Conservation (phyloP, 495 filamentous ascomycete species). For the Penicillium subrubescens region DNA sequence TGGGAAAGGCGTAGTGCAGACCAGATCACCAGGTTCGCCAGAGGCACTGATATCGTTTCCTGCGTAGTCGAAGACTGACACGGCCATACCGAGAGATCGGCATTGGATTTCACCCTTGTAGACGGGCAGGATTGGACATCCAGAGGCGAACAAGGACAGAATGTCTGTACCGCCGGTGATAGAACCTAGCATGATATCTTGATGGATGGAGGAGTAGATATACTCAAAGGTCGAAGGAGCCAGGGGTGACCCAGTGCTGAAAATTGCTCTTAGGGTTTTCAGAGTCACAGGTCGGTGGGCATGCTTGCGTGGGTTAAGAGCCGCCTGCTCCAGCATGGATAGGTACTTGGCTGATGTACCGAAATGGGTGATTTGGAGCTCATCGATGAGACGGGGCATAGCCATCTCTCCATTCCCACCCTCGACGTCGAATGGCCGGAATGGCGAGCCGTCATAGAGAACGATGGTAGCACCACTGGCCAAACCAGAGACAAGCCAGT, state of each 20-base stretch:
- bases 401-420: constrained; percentile 62
- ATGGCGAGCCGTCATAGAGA: constrained; percentile 88
- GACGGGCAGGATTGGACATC: constrained; percentile 84
- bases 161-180: constrained; percentile 94
- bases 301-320: constrained; percentile 61
- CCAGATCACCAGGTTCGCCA: constrained; percentile 83
- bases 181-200: constrained; percentile 74
- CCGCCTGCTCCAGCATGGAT: constrained; percentile 82
- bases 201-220: constrained; percentile 77
- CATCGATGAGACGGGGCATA: constrained; percentile 69
- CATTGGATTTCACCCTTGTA: constrained; percentile 88
- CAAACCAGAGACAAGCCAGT: constrained; percentile 85
- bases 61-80: constrained; percentile 71
- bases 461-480: constrained; percentile 79
- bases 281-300: constrained; percentile 53
- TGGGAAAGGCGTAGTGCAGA: constrained; percentile 85
- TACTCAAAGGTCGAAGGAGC: constrained; percentile 93
- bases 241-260: constrained; percentile 88
- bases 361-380: constrained; percentile 81
- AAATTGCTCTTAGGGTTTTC: constrained; percentile 69
- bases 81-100: constrained; percentile 87
- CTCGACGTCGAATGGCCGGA: constrained; percentile 60
- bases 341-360: constrained; percentile 93
- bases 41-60: constrained; percentile 49
- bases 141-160: constrained; percentile 87